These are phyloP conservation scores for Ochromonas danica DNA, from an alignment of 108 stramenopile species.

Conservation along the genomic window DNA sequence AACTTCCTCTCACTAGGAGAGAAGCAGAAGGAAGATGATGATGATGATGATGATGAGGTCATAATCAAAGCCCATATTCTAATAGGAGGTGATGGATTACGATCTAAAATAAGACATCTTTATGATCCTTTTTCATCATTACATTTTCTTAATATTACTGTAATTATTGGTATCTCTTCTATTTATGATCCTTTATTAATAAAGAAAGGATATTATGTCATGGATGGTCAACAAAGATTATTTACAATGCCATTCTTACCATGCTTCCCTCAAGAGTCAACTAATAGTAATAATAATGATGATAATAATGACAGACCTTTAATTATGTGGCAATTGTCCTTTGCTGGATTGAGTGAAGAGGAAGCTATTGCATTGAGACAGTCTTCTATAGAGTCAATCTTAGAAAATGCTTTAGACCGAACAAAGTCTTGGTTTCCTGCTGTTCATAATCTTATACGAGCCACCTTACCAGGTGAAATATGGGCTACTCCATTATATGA, in stretches of 20 bases:
- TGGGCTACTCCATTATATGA: conserved; percentile 42
- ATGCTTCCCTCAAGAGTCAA: too few relatives aligned
- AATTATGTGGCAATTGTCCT: conserved; percentile 49
- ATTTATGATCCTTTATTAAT: background rate
- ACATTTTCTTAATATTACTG: background rate
- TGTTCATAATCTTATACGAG: conserved; percentile 1
- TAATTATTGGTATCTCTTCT: background rate
- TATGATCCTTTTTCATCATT: background rate
- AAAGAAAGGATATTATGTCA: conserved; percentile 17
- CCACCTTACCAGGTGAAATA: conserved; percentile 20
- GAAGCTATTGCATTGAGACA: background rate
- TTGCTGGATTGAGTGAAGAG: conserved; percentile 20
- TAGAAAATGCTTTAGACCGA: conserved; percentile 32
- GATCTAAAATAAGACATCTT: background rate
- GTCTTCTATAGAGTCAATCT: background rate
- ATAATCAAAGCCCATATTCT: background rate
- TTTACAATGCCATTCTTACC: conserved; percentile 31
- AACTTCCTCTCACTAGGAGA: too few relatives aligned
- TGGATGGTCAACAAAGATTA: conserved; percentile 11
- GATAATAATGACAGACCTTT: background rate
- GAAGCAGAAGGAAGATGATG: too few relatives aligned
- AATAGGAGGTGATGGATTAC: background rate
- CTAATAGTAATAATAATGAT: background rate
- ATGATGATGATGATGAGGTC: background rate
- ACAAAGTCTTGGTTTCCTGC: conserved; percentile 37